Percentiles rank a stretch among this genome's conserved stretches.
Evolutionary conservation across 2,329 filamentous ascomycete species (phyloP).

Genomic region (Aspergillus unguis): DNA sequence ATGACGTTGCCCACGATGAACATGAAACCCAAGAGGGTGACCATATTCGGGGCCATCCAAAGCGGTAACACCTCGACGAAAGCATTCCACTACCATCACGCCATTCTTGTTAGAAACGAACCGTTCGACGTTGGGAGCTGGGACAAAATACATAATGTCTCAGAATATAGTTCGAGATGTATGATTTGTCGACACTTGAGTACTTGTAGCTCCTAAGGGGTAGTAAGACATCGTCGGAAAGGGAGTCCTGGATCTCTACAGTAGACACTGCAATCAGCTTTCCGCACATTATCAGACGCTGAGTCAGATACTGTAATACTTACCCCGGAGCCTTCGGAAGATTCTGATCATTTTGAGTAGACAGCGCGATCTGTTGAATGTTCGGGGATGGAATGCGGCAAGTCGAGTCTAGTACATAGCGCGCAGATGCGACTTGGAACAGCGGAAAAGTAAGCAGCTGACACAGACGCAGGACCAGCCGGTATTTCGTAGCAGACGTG

Average conservation of each 20-base stretch:
- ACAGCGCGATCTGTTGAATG: not conserved
- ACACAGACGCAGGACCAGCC: conserved; percentile 3
- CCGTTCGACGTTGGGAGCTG: not conserved
- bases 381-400: not conserved
- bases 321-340: conserved; percentile 37
- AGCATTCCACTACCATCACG: conserved; percentile 78
- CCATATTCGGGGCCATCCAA: conserved; percentile 98
- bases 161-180: conserved; percentile 88
- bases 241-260: conserved; percentile 49
- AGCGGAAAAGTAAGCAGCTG: not conserved
- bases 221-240: conserved; percentile 85
- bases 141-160: conserved; percentile 78
- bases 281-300: not conserved
- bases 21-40: conserved; percentile 89
- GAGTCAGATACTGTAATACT: conserved; percentile 8
- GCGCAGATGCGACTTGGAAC: not conserved
- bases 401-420: conserved; percentile 5
- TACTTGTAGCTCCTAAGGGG: conserved; percentile 97
- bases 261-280: conserved; percentile 3
- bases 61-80: conserved; percentile 87
- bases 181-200: conserved; percentile 92
- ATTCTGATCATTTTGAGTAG: conserved; percentile 29
- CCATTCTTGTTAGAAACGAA: conserved; percentile 13
- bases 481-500: not conserved
- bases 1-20: conserved; percentile 86